Conservation (phyloP, 148 eudicot species). For the Persicaria maculosa region DNA sequence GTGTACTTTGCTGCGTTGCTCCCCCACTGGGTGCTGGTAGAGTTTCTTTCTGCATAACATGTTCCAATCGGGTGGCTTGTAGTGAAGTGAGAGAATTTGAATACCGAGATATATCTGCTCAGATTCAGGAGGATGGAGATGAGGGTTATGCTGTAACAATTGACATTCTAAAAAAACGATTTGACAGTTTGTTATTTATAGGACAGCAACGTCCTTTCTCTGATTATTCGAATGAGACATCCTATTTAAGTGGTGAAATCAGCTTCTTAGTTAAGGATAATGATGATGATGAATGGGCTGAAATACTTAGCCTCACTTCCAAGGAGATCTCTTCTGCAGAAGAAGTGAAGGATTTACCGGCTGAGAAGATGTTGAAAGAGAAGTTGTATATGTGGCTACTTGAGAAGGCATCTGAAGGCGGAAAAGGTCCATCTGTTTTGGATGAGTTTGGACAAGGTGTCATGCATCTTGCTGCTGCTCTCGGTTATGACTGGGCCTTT, state of each 20-base stretch:
- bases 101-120: constrained; percentile 21
- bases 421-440: constrained; percentile 53
- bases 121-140: constrained; percentile 12
- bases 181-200: constrained; percentile 41
- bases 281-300: constrained; percentile 13
- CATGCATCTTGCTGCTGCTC: constrained; percentile 74
- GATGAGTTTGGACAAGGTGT: constrained; percentile 82
- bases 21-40: constrained; percentile 37
- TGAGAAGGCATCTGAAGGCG: constrained; percentile 60
- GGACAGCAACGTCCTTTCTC: constrained; percentile 16
- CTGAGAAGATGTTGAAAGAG: constrained; percentile 52
- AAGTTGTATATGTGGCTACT: constrained; percentile 60
- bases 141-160: not conserved
- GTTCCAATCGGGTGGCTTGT: constrained; percentile 52
- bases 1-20: constrained; percentile 37
- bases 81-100: constrained; percentile 64
- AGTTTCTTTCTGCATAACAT: constrained; percentile 51
- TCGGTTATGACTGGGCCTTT: constrained; percentile 80
- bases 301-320: constrained; percentile 24
- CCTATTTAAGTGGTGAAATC: constrained; percentile 30
- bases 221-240: constrained; percentile 20
- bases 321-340: constrained; percentile 28
- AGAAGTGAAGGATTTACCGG: constrained; percentile 41
- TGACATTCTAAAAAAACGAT: constrained; percentile 22
- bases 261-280: constrained; percentile 34